phyloP scores from a whole-genome alignment of 371 early-diverging fungal genomes.

The Smittium culicis region DNA sequence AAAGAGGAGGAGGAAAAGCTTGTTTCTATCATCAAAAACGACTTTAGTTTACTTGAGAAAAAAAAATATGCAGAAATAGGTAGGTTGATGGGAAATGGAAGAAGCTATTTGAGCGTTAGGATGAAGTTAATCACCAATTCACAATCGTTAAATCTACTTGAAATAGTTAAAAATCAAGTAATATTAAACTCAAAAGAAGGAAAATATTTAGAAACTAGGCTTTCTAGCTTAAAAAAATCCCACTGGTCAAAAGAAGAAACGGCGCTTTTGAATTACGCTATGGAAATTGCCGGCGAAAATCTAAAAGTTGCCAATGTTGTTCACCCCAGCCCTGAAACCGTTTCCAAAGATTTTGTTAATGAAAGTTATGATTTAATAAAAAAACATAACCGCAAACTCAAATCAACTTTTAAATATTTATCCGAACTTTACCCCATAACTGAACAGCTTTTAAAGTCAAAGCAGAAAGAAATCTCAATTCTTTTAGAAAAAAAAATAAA shows the following conservation, averaged over 20 bases:
- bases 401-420: not conserved
- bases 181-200: too few relatives aligned
- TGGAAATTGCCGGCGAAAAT: not conserved
- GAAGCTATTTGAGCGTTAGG: not conserved
- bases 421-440: not conserved
- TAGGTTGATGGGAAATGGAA: not conserved
- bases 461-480: not conserved
- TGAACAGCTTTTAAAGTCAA: not conserved
- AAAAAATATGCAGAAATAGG: not conserved
- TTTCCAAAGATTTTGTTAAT: not conserved
- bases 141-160: not conserved
- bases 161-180: not conserved
- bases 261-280: not conserved
- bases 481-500: not conserved
- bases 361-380: not conserved
- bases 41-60: not conserved
- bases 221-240: not conserved
- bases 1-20: not conserved
- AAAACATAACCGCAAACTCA: not conserved
- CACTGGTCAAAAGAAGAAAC: not conserved
- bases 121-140: not conserved
- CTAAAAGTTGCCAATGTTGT: not conserved
- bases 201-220: not conserved
- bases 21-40: not conserved
- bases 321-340: not conserved